Conservation (phyloP, 2,329 filamentous ascomycete species). For the Epichloe amarillans region DNA sequence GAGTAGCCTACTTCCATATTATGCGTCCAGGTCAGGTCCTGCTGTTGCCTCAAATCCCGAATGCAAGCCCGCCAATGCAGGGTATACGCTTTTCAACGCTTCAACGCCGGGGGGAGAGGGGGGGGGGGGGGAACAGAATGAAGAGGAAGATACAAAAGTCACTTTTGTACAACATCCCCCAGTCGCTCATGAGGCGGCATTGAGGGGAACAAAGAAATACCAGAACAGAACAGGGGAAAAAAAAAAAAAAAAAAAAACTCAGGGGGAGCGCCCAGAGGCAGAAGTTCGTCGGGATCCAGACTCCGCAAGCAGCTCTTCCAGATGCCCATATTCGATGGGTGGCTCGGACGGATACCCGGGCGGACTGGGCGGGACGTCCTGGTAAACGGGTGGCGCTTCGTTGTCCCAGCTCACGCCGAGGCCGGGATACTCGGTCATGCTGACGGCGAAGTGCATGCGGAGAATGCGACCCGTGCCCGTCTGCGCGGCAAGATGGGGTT, state of each 20-base stretch:
- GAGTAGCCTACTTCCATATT: too few species aligned
- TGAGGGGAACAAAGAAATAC: not conserved
- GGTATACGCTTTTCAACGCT: not conserved
- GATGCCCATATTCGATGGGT: slow-evolving; percentile 25
- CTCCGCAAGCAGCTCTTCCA: slow-evolving; percentile 20
- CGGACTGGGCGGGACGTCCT: slow-evolving; percentile 79
- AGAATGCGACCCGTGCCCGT: slow-evolving; percentile 85
- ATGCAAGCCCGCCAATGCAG: not conserved
- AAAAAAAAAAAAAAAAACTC: not conserved
- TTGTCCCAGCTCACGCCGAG: slow-evolving; percentile 95
- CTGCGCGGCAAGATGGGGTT: slow-evolving; percentile 56
- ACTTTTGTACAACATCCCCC: too few species aligned
- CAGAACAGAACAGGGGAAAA: not conserved
- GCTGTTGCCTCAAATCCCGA: not conserved
- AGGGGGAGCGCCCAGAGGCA: slow-evolving; percentile 2
- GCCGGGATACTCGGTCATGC: slow-evolving; percentile 70
- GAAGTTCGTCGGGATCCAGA: slow-evolving; percentile 3
- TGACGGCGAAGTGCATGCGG: slow-evolving; percentile 77
- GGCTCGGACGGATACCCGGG: slow-evolving; percentile 46
- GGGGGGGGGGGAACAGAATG: not conserved
- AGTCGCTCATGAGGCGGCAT: too few species aligned
- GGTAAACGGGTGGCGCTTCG: slow-evolving; percentile 85
- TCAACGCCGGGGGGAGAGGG: not conserved
- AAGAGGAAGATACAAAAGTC: too few species aligned
- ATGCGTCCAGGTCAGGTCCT: too few species aligned